Evolutionary conservation across 352 stramenopile genomes (phyloP).

Genomic region (Globisporangium iwayamae): DNA sequence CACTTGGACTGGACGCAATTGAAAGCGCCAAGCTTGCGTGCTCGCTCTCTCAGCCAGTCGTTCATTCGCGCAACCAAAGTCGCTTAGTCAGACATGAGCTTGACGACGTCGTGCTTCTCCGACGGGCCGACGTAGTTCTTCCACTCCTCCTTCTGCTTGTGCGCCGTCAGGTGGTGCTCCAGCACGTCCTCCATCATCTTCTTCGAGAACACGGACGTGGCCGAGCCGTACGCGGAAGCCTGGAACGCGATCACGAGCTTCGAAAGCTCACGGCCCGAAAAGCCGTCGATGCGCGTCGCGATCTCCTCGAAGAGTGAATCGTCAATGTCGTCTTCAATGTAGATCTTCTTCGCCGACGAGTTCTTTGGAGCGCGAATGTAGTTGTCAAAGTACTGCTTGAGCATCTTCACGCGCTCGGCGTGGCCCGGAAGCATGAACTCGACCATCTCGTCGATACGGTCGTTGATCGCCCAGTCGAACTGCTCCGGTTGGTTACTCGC

Average conservation of each 20-base stretch:
- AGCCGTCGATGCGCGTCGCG: slow-evolving; percentile 93
- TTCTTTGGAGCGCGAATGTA: slow-evolving; percentile 93
- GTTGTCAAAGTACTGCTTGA: slow-evolving; percentile 98
- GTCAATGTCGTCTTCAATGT: slow-evolving; percentile 88
- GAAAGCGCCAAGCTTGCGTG: background rate
- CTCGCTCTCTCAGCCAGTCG: background rate
- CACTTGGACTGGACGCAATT: slow-evolving; percentile 8
- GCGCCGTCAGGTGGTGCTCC: slow-evolving; percentile 91
- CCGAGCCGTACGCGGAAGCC: slow-evolving; percentile 95
- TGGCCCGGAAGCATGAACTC: slow-evolving; percentile 93
- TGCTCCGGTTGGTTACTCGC: slow-evolving; percentile 98
- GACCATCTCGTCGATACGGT: slow-evolving; percentile 99
- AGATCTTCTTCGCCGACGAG: slow-evolving; percentile 85
- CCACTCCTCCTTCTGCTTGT: slow-evolving; percentile 93
- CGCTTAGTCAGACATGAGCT: slow-evolving; percentile 52
- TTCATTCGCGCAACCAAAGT: slow-evolving; percentile 1
- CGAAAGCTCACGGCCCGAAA: slow-evolving; percentile 97
- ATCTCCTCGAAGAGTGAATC: slow-evolving; percentile 91
- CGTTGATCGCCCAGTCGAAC: slow-evolving; percentile 98
- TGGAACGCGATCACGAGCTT: slow-evolving; percentile 99
- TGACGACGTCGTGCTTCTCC: slow-evolving; percentile 46
- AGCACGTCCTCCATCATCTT: slow-evolving; percentile 93
- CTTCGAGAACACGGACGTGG: slow-evolving; percentile 91
- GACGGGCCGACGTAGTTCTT: slow-evolving; percentile 72
- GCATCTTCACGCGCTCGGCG: slow-evolving; percentile 95